Conservation (phyloP, 2,329 filamentous ascomycete species). For the Leptographium lundbergii region DNA sequence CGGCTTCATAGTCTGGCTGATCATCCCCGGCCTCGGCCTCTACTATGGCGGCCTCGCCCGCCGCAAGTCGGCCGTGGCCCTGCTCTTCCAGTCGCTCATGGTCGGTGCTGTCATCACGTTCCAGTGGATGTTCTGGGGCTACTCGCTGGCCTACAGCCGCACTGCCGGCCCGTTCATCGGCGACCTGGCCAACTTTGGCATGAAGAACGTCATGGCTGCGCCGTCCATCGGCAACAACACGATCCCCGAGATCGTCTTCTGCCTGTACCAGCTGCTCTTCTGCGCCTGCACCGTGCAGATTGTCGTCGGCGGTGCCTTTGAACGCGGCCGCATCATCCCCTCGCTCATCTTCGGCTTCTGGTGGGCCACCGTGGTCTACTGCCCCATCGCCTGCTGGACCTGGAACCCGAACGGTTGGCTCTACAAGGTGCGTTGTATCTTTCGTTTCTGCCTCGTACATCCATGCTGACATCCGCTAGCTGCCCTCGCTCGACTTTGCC, state of each 20-base stretch:
- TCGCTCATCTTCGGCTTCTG: conserved; percentile 51
- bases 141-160: conserved; percentile 48
- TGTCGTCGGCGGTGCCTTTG: conserved; percentile 49
- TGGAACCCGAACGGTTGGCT: conserved; percentile 58
- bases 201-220: conserved; percentile 47
- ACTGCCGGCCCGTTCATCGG: conserved; percentile 51
- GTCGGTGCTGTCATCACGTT: conserved; percentile 41
- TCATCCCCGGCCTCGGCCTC: conserved; percentile 54
- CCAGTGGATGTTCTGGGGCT: conserved; percentile 53
- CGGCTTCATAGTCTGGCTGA: conserved; percentile 50
- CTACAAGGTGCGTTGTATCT: conserved; percentile 21
- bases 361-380: conserved; percentile 55
- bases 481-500: conserved; percentile 47
- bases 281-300: conserved; percentile 49
- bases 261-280: conserved; percentile 53
- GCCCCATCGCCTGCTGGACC: conserved; percentile 48
- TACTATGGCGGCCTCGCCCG: conserved; percentile 51
- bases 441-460: no score
- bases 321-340: conserved; percentile 44
- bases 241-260: conserved; percentile 54
- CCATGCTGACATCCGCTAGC: conserved; percentile 8
- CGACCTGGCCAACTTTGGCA: conserved; percentile 45
- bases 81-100: conserved; percentile 48
- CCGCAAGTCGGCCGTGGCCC: conserved; percentile 46
- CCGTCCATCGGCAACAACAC: conserved; percentile 43